These are phyloP conservation scores for Leccinum imitatum DNA, from an alignment of 768 basidiomycete genomes.

Conservation along the genomic window DNA sequence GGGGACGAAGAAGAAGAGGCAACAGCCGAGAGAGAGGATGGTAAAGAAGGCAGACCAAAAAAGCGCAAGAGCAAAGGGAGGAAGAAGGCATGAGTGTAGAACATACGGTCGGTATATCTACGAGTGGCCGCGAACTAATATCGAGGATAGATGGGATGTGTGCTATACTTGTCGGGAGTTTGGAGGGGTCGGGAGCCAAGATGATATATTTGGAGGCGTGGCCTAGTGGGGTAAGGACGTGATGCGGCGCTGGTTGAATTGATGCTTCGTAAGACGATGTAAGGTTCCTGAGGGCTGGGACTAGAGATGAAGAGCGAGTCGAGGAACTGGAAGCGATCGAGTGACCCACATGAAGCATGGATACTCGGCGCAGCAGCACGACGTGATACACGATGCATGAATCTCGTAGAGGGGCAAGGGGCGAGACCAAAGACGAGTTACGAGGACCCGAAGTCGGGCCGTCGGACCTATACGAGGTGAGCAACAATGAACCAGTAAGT, in stretches of 20 bases:
- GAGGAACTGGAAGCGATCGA: not conserved
- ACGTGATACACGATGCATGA: conserved; percentile 5
- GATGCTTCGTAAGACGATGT: conserved; percentile 16
- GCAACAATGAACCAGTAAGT: not conserved
- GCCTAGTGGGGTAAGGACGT: conserved; percentile 7
- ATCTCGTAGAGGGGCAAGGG: not conserved
- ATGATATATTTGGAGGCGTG: conserved; percentile 7
- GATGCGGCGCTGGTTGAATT: conserved; percentile 12
- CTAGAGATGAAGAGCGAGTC: not conserved
- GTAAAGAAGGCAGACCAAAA: conserved; percentile 11
- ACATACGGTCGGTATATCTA: conserved; percentile 4
- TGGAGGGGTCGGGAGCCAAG: not conserved
- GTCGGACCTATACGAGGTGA: not conserved
- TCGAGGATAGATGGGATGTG: conserved; percentile 14
- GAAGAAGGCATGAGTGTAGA: conserved; percentile 13
- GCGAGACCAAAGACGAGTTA: not conserved
- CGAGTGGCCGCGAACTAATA: conserved; percentile 2
- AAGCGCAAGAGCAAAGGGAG: conserved; percentile 23
- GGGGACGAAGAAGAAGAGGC: conserved; percentile 18
- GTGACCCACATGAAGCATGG: conserved; percentile 1
- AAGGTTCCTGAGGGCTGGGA: conserved; percentile 15
- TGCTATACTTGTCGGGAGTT: conserved; percentile 4
- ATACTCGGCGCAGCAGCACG: not conserved
- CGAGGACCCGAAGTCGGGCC: not conserved
- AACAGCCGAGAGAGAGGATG: not conserved